Percentiles rank a stretch among this genome's conserved stretches.
These are phyloP conservation scores for Dendrostoma leiphaemia DNA, from an alignment of 2,329 filamentous ascomycete species.

Conservation along the genomic window DNA sequence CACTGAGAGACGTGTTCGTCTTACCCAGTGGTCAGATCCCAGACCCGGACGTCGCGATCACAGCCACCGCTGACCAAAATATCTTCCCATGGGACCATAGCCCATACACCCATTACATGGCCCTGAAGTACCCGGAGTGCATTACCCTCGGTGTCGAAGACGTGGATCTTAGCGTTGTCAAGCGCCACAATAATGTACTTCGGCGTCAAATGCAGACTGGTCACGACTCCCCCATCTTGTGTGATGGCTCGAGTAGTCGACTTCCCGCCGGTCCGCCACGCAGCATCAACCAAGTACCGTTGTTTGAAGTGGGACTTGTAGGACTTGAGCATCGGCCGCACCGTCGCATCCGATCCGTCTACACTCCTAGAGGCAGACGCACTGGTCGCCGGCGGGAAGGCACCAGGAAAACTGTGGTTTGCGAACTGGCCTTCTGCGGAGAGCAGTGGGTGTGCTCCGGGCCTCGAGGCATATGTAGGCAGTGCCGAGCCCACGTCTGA, in stretches of 20 bases:
- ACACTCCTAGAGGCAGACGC: conserved; percentile 50
- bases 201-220: conserved; percentile 86
- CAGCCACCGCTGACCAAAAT: conserved; percentile 93
- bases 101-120: conserved; percentile 99
- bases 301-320: conserved; percentile 99
- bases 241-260: conserved; percentile 85
- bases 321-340: conserved; percentile 68
- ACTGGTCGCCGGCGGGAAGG: conserved; percentile 35
- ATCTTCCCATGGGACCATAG: conserved; percentile 98
- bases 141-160: conserved; percentile 89
- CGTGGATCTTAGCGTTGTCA: conserved; percentile 97
- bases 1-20: conserved; percentile 24
- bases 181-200: conserved; percentile 98
- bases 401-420: conserved; percentile 43
- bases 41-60: conserved; percentile 93
- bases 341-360: conserved; percentile 43
- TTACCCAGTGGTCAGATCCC: conserved; percentile 92
- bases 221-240: conserved; percentile 95
- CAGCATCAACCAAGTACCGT: conserved; percentile 92
- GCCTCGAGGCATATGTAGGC: conserved; percentile 28
- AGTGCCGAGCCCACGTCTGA: conserved; percentile 46
- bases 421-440: conserved; percentile 31
- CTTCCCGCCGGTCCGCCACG: conserved; percentile 89
- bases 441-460: conserved; percentile 31
- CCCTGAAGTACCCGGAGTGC: conserved; percentile 86